Evolutionary conservation across 2,329 filamentous ascomycete species (phyloP).

Genomic region (Pseudogymnoascus sp.): DNA sequence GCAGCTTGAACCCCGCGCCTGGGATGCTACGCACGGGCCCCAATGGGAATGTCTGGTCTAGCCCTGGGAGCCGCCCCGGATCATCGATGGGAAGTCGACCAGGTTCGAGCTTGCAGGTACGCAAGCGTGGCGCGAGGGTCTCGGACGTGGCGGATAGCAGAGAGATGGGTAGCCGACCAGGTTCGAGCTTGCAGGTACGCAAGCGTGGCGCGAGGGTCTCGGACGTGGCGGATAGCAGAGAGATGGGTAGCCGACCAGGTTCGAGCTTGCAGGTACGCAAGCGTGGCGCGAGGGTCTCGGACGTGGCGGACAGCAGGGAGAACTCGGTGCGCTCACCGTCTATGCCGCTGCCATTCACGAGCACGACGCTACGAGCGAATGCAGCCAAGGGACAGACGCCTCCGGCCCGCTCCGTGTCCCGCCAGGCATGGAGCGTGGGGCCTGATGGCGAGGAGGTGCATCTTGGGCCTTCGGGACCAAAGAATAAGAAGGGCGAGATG

Average conservation of each 20-base stretch:
- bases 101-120: too few relatives aligned
- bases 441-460: conserved; percentile 49
- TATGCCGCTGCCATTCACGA: conserved; percentile 18
- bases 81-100: too few relatives aligned
- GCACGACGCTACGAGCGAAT: conserved; percentile 9
- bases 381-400: conserved; percentile 14
- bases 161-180: conserved; percentile 21
- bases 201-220: conserved; percentile 24
- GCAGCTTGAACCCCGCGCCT: conserved; percentile 20
- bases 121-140: too few relatives aligned
- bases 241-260: conserved; percentile 21
- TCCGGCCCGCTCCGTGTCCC: conserved; percentile 12
- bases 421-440: conserved; percentile 27
- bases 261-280: conserved; percentile 25
- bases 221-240: neutral
- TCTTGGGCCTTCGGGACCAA: conserved; percentile 65
- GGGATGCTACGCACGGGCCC: conserved; percentile 12
- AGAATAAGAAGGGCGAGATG: conserved; percentile 55
- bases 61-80: conserved; percentile 25
- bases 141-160: too few relatives aligned
- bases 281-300: conserved; percentile 21
- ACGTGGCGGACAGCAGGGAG: neutral
- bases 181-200: conserved; percentile 22
- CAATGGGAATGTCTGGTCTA: conserved; percentile 33
- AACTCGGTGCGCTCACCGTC: conserved; percentile 17